Percentiles rank a stretch among this genome's conserved stretches.
These are phyloP conservation scores for Hypomyces perniciosus DNA, from an alignment of 2,329 filamentous ascomycete species.

Conservation along the genomic window DNA sequence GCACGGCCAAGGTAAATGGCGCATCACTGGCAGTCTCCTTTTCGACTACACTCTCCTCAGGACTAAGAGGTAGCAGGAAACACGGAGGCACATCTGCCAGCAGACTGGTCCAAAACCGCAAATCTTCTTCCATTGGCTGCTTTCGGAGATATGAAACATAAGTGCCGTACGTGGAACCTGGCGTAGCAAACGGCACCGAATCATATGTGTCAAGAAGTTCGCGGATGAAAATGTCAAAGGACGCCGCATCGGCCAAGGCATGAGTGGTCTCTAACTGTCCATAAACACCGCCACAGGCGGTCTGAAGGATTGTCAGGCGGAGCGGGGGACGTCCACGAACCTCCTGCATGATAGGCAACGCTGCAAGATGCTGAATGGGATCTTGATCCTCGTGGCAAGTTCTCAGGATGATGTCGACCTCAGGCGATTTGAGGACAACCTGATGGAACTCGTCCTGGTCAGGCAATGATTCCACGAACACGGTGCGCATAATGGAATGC, in stretches of 20 bases:
- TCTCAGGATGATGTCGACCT: neutral
- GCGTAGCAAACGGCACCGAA: no score
- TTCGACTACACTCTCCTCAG: neutral
- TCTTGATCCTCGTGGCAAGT: neutral
- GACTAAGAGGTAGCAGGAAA: neutral
- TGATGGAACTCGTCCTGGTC: neutral
- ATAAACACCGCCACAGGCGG: neutral
- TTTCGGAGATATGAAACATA: neutral
- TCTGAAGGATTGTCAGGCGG: neutral
- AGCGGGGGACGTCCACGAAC: neutral
- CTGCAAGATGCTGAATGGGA: neutral
- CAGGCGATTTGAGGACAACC: constrained; percentile 1
- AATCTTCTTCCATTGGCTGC: neutral
- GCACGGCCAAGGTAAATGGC: neutral
- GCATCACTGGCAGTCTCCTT: neutral
- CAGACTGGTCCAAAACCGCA: neutral
- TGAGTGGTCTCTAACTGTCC: neutral
- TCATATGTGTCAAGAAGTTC: neutral
- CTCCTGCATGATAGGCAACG: neutral
- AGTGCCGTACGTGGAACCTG: neutral
- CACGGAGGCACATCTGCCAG: neutral
- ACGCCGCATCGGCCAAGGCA: neutral
- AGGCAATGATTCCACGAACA: neutral
- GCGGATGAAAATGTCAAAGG: neutral
- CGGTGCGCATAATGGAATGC: constrained; percentile 1